These are phyloP conservation scores for Apiospora phragmitis DNA, from an alignment of 2,329 filamentous ascomycete genomes.

Conservation along the genomic window DNA sequence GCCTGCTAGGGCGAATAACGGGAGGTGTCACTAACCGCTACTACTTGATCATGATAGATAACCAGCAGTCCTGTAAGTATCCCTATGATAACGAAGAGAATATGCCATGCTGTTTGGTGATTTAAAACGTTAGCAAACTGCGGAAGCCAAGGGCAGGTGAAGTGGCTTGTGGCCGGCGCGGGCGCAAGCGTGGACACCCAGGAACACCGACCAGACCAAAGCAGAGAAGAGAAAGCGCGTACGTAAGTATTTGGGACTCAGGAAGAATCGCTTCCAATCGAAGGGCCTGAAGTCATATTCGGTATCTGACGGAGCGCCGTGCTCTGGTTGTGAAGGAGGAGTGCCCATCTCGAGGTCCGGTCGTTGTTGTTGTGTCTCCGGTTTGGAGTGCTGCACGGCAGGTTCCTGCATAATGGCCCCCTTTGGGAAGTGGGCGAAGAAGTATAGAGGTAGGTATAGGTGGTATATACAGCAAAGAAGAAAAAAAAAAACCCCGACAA, in stretches of 20 bases:
- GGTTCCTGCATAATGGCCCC: not conserved
- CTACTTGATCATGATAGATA: slow-evolving; percentile 39
- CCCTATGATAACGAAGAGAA: slow-evolving; percentile 30
- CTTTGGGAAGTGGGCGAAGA: not conserved
- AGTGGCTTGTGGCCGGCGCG: not conserved
- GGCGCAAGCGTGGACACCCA: not conserved
- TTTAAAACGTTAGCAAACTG: not conserved
- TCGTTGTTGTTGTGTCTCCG: not conserved
- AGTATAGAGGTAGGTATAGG: not conserved
- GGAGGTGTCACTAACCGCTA: slow-evolving; percentile 27
- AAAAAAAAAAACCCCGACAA: not conserved
- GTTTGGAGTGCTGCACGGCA: not conserved
- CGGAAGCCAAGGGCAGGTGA: not conserved
- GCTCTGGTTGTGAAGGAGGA: not conserved
- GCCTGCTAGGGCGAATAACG: not conserved
- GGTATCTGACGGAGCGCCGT: not conserved
- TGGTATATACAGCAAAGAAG: not conserved
- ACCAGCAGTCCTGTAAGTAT: slow-evolving; percentile 35
- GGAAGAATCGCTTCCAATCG: slow-evolving; percentile 10
- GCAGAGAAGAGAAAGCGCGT: not conserved
- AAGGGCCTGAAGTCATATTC: slow-evolving; percentile 9
- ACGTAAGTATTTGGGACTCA: slow-evolving; percentile 11
- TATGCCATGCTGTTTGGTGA: slow-evolving; percentile 21
- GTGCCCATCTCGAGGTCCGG: slow-evolving; percentile 4
- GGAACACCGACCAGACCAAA: not conserved